These are phyloP conservation scores for Thielaviopsis populi DNA, from an alignment of 2,329 filamentous ascomycete genomes.

Conservation along the genomic window DNA sequence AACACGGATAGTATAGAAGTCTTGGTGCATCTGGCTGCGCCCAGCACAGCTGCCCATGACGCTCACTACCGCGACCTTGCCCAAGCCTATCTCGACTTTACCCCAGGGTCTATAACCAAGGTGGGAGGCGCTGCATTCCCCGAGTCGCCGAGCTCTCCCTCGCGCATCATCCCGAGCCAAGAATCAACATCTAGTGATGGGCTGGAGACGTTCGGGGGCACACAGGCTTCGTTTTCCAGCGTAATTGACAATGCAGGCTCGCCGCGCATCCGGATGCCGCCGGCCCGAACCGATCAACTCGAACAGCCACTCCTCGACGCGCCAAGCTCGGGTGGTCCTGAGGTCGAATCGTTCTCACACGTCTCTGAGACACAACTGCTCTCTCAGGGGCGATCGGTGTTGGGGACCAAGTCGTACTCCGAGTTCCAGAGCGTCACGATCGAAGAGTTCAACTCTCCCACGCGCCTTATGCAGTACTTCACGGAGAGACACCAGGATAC, in stretches of 20 bases:
- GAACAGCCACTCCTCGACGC: not conserved
- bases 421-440: slow-evolving; percentile 21
- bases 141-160: slow-evolving; percentile 32
- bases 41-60: slow-evolving; percentile 35
- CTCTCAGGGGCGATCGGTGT: slow-evolving; percentile 30
- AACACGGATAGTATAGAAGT: slow-evolving; percentile 32
- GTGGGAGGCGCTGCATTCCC: not conserved
- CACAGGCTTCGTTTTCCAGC: slow-evolving; percentile 28
- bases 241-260: slow-evolving; percentile 31
- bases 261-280: slow-evolving; percentile 19
- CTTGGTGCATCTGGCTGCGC: slow-evolving; percentile 40
- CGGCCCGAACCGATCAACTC: not conserved
- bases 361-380: slow-evolving; percentile 8
- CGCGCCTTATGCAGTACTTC: slow-evolving; percentile 27
- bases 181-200: slow-evolving; percentile 35
- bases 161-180: slow-evolving; percentile 32
- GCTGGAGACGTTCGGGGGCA: slow-evolving; percentile 27
- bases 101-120: slow-evolving; percentile 21
- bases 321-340: not conserved
- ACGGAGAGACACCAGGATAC: not conserved
- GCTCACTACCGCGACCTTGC: slow-evolving; percentile 34
- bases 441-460: slow-evolving; percentile 31
- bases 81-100: slow-evolving; percentile 36
- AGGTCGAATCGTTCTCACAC: not conserved
- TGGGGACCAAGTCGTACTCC: slow-evolving; percentile 40